Base-by-base conservation (phyloP, 352 stramenopile genomes). In the Phytopythium kandeliae region DNA sequence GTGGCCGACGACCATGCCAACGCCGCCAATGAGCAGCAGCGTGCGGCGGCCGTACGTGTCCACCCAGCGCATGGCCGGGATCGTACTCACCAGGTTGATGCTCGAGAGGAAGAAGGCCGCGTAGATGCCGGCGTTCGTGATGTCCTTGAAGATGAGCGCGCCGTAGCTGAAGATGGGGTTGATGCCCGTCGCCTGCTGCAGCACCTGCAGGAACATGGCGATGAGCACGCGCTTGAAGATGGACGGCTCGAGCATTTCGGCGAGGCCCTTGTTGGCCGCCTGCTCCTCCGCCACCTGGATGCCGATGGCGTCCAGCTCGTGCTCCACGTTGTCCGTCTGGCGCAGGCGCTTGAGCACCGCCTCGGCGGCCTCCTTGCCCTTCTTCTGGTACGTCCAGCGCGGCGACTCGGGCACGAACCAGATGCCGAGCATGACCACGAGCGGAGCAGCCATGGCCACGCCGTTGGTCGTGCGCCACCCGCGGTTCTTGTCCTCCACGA, bases 381-480 rank as follows among this genome's bases (percentile, higher is more conserved):
- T 71, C 35, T 76, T 51, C 44, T 74, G 55, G 47, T 63, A 75
- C 2, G 57, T 72, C 67, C 63, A 76, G 4, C 63, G 60, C 36
- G 63, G 63, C 35, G 57, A 71, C 46, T 76, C 67, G 7, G 63
- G 66, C 15, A 75, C 66, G 43, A 71, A 71, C 25, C 69, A 71
- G 47, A 81, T 71, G 60, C 60, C 65, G 31, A 80, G 53, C 63
- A 80, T 74, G 46, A 85, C 71, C n/a, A 82, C 59, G 19, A 75
- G 56, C 12, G 69, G 69, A 0, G 66, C 51, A 16, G 57, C 59
- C 57, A 78, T 75, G 17, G 56, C 56, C 36, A 80, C 62, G 1
- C 54, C 60, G 44, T 80, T 80, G 7, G 66, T 80, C 28, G 63
- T 74, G 49, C 69, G 59, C 69, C 69, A 80, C 17, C 66, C 66